Percentiles rank a stretch among this genome's conserved stretches.
phyloP scores from a whole-genome alignment of 345 rosid species.

The Bruguiera gymnorhiza region DNA sequence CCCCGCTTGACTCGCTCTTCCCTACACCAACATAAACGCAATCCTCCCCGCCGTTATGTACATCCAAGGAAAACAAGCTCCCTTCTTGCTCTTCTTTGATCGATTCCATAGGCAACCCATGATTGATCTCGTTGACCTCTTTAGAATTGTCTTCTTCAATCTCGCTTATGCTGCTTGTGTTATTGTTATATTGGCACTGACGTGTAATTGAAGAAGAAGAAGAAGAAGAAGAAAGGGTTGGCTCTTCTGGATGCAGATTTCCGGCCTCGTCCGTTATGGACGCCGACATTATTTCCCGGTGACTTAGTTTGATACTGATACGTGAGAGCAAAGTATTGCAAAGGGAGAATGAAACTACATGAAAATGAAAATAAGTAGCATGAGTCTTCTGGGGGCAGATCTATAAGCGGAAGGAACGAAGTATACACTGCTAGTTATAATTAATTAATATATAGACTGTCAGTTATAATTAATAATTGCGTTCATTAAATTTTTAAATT shows the following conservation, averaged over 20 bases:
- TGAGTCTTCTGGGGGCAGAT: no score
- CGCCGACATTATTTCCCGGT: constrained; percentile 2
- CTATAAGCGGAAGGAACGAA: no score
- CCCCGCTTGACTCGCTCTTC: constrained; percentile 72
- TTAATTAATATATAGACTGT: no score
- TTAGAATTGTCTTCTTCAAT: constrained; percentile 31
- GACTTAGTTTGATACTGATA: not conserved
- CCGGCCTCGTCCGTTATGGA: not conserved
- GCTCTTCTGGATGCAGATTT: not conserved
- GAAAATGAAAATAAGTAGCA: not conserved
- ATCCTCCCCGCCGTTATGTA: constrained; percentile 26
- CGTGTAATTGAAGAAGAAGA: not conserved
- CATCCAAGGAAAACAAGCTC: constrained; percentile 38
- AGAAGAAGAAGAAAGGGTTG: not conserved
- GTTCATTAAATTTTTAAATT: no score
- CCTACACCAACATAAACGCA: constrained; percentile 72
- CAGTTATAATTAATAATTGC: no score
- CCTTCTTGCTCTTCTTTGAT: constrained; percentile 33
- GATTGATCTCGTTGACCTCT: constrained; percentile 34
- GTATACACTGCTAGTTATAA: no score
- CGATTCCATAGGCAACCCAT: constrained; percentile 1
- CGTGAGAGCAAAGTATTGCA: not conserved
- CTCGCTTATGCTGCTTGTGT: constrained; percentile 10
- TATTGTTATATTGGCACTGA: constrained; percentile 4
- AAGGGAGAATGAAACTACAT: not conserved